These are phyloP conservation scores for Oehlia diaphana DNA, from an alignment of 192 early-diverging fungal species.

Conservation along the genomic window DNA sequence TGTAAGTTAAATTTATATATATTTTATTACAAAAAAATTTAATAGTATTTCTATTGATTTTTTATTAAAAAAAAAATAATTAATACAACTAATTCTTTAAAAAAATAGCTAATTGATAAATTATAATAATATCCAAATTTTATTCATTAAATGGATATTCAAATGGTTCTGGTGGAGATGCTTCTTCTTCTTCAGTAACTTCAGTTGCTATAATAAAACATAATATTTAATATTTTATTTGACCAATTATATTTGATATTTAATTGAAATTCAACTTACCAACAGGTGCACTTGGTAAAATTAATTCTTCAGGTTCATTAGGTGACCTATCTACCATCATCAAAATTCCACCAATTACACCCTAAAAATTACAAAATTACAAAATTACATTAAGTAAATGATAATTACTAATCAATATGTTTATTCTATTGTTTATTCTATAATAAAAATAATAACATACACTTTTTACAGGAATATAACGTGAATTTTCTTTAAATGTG, in stretches of 20 bases:
- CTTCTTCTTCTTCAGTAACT: constrained; percentile 59
- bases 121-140: constrained; percentile 1
- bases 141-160: constrained; percentile 77
- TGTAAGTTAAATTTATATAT: too few relatives aligned
- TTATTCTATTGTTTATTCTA: too few relatives aligned
- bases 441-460: constrained; percentile 36
- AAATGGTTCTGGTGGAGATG: constrained; percentile 76
- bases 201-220: constrained; percentile 32
- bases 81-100: too few relatives aligned
- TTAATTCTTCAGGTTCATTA: constrained; percentile 79
- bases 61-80: too few relatives aligned
- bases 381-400: not conserved
- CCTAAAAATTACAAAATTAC: constrained; percentile 31
- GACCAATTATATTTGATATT: not conserved
- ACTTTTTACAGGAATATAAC: constrained; percentile 90
- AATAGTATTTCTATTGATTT: too few relatives aligned
- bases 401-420: not conserved
- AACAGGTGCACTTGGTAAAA: constrained; percentile 54
- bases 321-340: constrained; percentile 78
- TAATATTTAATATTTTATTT: not conserved
- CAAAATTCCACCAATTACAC: constrained; percentile 80
- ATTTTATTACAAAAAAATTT: too few relatives aligned
- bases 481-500: constrained; percentile 78
- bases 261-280: constrained; percentile 22
- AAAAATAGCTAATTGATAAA: too few relatives aligned